phyloP scores from a whole-genome alignment of 352 stramenopile genomes.

The Globisporangium megalacanthum region DNA sequence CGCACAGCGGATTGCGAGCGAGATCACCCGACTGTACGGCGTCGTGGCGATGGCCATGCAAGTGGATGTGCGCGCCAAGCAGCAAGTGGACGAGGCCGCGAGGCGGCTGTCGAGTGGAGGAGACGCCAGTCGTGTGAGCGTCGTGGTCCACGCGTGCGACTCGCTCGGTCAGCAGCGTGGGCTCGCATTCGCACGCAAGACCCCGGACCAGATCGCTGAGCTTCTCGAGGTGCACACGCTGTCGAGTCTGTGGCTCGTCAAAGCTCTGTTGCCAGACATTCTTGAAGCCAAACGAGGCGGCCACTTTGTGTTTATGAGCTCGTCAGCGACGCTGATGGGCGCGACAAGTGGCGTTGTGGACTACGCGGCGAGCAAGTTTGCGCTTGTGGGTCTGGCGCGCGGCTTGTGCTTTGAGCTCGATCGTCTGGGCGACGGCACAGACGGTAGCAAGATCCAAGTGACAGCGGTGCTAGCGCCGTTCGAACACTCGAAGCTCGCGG shows the following conservation, averaged over 20 bases:
- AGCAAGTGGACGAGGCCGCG: conserved; percentile 1
- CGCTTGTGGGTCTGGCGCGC: conserved; percentile 9
- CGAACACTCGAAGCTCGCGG: conserved; percentile 7
- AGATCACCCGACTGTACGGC: conserved; percentile 11
- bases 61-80: conserved; percentile 12
- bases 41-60: conserved; percentile 5
- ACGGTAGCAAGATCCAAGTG: conserved; percentile 4
- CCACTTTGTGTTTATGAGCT: conserved; percentile 17
- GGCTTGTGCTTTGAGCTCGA: conserved; percentile 10
- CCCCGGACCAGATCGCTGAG: neutral
- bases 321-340: conserved; percentile 7
- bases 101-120: neutral
- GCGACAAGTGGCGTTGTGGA: conserved; percentile 5
- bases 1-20: conserved; percentile 11
- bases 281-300: conserved; percentile 9
- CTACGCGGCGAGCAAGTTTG: conserved; percentile 16
- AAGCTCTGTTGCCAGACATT: conserved; percentile 8
- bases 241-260: conserved; percentile 13
- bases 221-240: conserved; percentile 7
- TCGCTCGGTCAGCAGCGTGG: neutral
- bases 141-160: conserved; percentile 13
- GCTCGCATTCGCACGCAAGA: conserved; percentile 2
- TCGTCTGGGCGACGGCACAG: neutral
- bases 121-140: neutral
- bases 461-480: conserved; percentile 11